Percentiles rank a stretch among this genome's conserved stretches.
Conservation (phyloP, 2,329 filamentous ascomycete genomes). For the Colletotrichum gigasporum region DNA sequence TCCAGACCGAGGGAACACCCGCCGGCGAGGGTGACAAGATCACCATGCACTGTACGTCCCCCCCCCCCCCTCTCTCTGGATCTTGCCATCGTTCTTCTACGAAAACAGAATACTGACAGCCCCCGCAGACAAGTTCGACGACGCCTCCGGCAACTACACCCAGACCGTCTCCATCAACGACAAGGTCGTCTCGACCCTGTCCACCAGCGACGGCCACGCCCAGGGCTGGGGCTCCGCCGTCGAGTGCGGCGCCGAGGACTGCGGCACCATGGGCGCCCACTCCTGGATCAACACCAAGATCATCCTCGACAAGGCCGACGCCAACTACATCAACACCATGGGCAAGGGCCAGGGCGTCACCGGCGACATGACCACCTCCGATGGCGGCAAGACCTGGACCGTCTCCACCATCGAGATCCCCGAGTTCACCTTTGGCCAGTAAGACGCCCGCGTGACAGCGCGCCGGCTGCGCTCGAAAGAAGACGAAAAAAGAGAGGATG, state of each 20-base stretch:
- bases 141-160: slow-evolving; percentile 25
- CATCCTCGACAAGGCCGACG: slow-evolving; percentile 24
- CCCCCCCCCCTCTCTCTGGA: too few species aligned
- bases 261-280: slow-evolving; percentile 57
- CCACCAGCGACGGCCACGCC: slow-evolving; percentile 52
- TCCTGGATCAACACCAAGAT: slow-evolving; percentile 31
- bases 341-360: slow-evolving; percentile 25
- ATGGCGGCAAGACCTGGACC: slow-evolving; percentile 27
- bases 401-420: slow-evolving; percentile 26
- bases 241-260: slow-evolving; percentile 79
- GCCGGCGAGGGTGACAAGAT: slow-evolving; percentile 21
- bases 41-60: slow-evolving; percentile 24
- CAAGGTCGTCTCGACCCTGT: slow-evolving; percentile 50
- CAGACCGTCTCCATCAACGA: slow-evolving; percentile 27
- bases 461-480: too few species aligned
- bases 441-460: too few species aligned
- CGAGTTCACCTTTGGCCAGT: slow-evolving; percentile 23
- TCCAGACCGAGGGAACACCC: slow-evolving; percentile 20
- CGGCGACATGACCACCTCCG: slow-evolving; percentile 22
- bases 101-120: background rate
- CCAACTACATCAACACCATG: slow-evolving; percentile 25
- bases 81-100: background rate
- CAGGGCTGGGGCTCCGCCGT: slow-evolving; percentile 54
- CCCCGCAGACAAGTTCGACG: slow-evolving; percentile 18
- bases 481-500: too few species aligned